Evolutionary conservation across 805 yeast genomes (phyloP).

Genomic region (Myxozyma mucilagina): DNA sequence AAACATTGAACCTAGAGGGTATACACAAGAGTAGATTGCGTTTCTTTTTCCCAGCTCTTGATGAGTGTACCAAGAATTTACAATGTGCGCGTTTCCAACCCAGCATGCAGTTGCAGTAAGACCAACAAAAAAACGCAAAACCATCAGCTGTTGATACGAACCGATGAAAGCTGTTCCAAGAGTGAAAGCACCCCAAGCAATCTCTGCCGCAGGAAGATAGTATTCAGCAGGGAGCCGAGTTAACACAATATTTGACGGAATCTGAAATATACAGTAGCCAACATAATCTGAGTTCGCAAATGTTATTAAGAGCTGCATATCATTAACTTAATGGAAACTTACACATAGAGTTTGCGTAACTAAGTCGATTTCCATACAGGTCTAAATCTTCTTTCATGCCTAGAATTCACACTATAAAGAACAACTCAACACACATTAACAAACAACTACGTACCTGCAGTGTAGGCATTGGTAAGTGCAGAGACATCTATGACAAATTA

Average conservation of each 20-base stretch:
- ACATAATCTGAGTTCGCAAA: slow-evolving; percentile 25
- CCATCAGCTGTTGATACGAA: slow-evolving; percentile 37
- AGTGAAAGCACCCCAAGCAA: slow-evolving; percentile 44
- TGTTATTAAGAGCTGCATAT: neutral
- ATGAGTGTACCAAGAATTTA: slow-evolving; percentile 55
- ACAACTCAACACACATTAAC: no score
- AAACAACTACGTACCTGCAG: no score
- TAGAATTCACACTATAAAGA: no score
- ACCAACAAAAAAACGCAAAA: slow-evolving; percentile 46
- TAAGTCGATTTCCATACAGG: slow-evolving; percentile 64
- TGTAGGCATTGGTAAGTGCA: slow-evolving; percentile 65
- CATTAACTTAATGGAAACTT: slow-evolving; percentile 35
- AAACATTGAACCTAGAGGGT: slow-evolving; percentile 60
- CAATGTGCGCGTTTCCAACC: slow-evolving; percentile 46
- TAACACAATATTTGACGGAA: slow-evolving; percentile 42
- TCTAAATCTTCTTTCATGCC: slow-evolving; percentile 58
- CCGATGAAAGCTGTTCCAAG: slow-evolving; percentile 39
- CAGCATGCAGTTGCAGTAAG: slow-evolving; percentile 47
- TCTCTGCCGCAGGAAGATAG: slow-evolving; percentile 43
- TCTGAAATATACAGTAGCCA: slow-evolving; percentile 43
- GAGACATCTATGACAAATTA: no score
- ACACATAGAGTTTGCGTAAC: slow-evolving; percentile 49
- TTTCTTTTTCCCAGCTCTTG: slow-evolving; percentile 62
- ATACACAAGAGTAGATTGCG: slow-evolving; percentile 60
- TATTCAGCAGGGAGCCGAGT: slow-evolving; percentile 46